Evolutionary conservation across 495 filamentous ascomycete species (phyloP).

Genomic region (Aspergillus carlsbadensis): DNA sequence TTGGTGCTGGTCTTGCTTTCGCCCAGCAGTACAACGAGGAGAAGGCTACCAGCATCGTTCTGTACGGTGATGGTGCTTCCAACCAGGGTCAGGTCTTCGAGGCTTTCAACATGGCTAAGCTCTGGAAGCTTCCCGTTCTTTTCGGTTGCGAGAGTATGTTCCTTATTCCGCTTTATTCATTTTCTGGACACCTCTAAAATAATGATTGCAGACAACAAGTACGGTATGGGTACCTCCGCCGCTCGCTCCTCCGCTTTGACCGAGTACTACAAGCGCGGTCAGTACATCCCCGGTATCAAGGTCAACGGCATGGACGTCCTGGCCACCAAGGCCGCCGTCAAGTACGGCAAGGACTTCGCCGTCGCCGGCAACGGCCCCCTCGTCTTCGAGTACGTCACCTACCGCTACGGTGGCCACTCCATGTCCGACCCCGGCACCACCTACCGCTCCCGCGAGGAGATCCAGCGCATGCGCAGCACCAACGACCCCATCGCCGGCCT

Average conservation of each 20-base stretch:
- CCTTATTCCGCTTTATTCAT: background rate
- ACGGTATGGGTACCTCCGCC: conserved; percentile 98
- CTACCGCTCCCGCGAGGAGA: conserved; percentile 98
- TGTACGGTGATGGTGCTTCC: conserved; percentile 96
- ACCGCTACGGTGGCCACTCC: conserved; percentile 98
- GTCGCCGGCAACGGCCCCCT: conserved; percentile 80
- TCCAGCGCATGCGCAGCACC: conserved; percentile 98
- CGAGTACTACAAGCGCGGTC: conserved; percentile 99
- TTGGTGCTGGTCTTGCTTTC: conserved; percentile 94
- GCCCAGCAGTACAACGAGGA: conserved; percentile 90
- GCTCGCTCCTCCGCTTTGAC: conserved; percentile 90
- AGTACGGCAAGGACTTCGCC: conserved; percentile 87
- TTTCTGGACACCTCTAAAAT: conserved; percentile 17
- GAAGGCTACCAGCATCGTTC: conserved; percentile 79
- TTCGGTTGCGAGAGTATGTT: conserved; percentile 97
- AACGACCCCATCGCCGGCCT: conserved; percentile 97
- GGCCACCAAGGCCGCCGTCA: conserved; percentile 91
- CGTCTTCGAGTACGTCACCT: conserved; percentile 98
- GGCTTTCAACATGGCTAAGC: conserved; percentile 99
- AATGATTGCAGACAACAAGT: conserved; percentile 85
- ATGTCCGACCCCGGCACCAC: conserved; percentile 99
- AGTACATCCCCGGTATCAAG: conserved; percentile 99
- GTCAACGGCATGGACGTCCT: conserved; percentile 99
- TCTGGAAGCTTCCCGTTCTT: conserved; percentile 92
- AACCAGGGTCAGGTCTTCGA: conserved; percentile 99